Evolutionary conservation across 2,329 filamentous ascomycete species (phyloP), one percentile per base, ranked within the genome.

Genomic region (Phaeosphaeria sp.): DNA sequence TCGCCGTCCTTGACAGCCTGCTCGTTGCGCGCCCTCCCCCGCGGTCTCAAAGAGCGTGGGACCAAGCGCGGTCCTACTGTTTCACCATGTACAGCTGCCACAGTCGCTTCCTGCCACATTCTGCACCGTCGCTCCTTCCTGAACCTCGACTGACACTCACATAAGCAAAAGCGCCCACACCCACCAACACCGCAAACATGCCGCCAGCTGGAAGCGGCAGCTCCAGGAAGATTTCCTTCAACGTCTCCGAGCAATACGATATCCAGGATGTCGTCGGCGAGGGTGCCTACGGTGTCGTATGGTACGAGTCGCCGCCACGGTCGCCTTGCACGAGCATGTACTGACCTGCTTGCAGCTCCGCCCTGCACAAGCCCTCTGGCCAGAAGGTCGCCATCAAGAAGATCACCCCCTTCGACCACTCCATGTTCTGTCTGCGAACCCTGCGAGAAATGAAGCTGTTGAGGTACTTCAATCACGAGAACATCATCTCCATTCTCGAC

Each of bases 321-420:
- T 18, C 24, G 33, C 42, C 4, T 15, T 21, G 13, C 8, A n/a
- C 22, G 18, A 17, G 15, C 57, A 17, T 22, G 43, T 59, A 44
- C 64, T 76, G 56, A 77, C 60, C 39, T 20, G 21, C 27, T 42
- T 45, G 61, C 70, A 97, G 93, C 82, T 99, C 95, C 60, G 95
- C 95, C 56, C 89, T 98, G 68, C 95, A 99, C 84, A 98, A 98
- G 82, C 95, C 95, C 21, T 98, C 95, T 0, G 90, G 93, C 63
- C 95, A 99, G 81, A 98, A 98, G 82, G 95, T 99, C 59, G 95
- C 95, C 60, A 99, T 99, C 85, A 99, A 99, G 86, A 99, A 99
- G 87, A 99, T 99, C 74, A 98, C 93, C 0, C 95, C 95, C 6
- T 99, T 99, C 80, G 95, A 99, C 75, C 95, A 98, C 79, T 97